phyloP scores from a whole-genome alignment of 176 grass and related monocot species.

The Aegilops longissima region DNA sequence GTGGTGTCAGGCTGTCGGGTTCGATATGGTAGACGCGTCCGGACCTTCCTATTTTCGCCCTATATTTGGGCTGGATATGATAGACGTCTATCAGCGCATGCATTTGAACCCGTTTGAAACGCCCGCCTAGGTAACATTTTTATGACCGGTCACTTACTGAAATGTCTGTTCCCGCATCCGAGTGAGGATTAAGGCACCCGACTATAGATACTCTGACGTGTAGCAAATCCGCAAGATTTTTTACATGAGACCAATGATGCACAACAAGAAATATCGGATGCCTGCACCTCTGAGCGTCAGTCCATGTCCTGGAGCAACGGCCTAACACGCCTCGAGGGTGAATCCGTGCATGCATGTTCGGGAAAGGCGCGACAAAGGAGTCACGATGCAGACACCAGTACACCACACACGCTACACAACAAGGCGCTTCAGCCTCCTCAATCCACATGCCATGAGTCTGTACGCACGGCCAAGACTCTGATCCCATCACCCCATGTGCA shows the following conservation, averaged over 20 bases:
- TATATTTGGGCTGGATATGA: too few species aligned
- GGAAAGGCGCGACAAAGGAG: not conserved
- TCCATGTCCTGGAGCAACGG: not conserved
- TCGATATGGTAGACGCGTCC: too few species aligned
- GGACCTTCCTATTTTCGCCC: too few species aligned
- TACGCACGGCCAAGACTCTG: not conserved
- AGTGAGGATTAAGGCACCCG: too few species aligned
- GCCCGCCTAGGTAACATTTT: too few species aligned
- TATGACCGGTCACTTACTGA: too few species aligned
- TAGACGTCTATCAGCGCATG: too few species aligned
- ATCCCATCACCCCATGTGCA: not conserved
- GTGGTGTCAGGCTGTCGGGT: too few species aligned
- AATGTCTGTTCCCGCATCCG: too few species aligned
- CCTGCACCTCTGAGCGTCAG: not conserved
- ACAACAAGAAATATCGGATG: not conserved
- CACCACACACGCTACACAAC: not conserved
- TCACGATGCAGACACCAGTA: not conserved
- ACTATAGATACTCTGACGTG: too few species aligned
- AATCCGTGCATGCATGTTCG: not conserved
- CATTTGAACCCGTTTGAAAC: too few species aligned
- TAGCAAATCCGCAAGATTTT: too few species aligned
- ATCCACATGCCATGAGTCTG: not conserved
- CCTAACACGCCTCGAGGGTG: not conserved
- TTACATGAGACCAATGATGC: not conserved
- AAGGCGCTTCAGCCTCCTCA: not conserved